Evolutionary conservation across 257 asterid species (phyloP).

Genomic region (Penstemon davidsonii): DNA sequence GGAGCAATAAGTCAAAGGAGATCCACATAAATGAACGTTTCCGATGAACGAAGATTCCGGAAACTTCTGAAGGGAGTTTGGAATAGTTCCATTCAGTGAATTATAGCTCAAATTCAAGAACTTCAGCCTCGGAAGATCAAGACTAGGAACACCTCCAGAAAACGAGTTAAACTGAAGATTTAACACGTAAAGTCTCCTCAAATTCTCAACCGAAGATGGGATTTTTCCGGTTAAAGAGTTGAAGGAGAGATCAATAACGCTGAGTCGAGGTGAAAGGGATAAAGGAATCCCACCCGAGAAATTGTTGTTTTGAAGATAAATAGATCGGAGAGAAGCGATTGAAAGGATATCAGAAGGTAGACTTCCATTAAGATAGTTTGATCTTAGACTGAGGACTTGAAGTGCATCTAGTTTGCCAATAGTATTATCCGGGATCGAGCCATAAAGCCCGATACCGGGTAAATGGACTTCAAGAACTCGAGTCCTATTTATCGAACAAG

Average conservation of each 20-base stretch:
- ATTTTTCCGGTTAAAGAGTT: conserved; percentile 71
- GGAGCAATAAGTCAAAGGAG: conserved; percentile 53
- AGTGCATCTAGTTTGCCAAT: conserved; percentile 67
- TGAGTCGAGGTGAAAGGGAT: conserved; percentile 49
- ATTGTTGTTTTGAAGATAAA: conserved; percentile 73
- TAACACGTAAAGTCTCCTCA: conserved; percentile 52
- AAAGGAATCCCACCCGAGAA: conserved; percentile 69
- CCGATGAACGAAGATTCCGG: conserved; percentile 69
- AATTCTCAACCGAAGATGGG: conserved; percentile 39
- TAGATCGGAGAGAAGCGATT: conserved; percentile 59
- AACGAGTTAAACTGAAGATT: conserved; percentile 63
- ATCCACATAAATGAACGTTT: conserved; percentile 64
- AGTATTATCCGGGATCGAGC: conserved; percentile 59
- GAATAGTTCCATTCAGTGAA: conserved; percentile 61
- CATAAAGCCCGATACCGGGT: conserved; percentile 79
- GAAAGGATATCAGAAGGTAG: conserved; percentile 71
- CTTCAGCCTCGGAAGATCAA: conserved; percentile 52
- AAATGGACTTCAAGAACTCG: conserved; percentile 69
- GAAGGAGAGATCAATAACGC: conserved; percentile 64
- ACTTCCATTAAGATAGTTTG: conserved; percentile 62
- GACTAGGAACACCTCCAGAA: conserved; percentile 59
- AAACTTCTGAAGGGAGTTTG: conserved; percentile 59
- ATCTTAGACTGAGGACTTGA: conserved; percentile 67
- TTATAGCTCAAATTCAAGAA: conserved; percentile 68
- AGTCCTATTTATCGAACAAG: conserved; percentile 54